Evolutionary conservation across 2,329 filamentous ascomycete species (phyloP).

Genomic region (Paraconiothyrium brasiliense): DNA sequence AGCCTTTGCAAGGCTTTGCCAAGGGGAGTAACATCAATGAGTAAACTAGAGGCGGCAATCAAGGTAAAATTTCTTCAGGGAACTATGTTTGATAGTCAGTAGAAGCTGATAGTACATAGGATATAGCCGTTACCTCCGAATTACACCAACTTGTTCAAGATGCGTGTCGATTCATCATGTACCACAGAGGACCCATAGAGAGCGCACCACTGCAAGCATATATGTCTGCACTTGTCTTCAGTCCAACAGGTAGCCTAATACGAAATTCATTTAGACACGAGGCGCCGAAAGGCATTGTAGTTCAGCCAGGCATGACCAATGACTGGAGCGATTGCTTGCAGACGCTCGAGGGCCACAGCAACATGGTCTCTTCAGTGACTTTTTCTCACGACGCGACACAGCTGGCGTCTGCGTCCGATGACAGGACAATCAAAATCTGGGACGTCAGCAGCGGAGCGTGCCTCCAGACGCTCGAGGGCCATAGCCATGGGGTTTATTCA

Average conservation of each 20-base stretch:
- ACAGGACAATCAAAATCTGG: background rate
- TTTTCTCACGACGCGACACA: constrained; percentile 14
- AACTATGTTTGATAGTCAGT: background rate
- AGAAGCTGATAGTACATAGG: too few relatives aligned
- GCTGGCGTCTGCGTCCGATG: background rate
- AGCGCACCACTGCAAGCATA: background rate
- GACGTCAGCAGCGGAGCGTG: constrained; percentile 18
- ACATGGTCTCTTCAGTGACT: constrained; percentile 63
- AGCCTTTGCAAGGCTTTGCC: constrained; percentile 1
- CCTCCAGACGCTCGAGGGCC: constrained; percentile 28
- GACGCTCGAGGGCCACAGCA: constrained; percentile 24
- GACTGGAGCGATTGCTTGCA: constrained; percentile 25
- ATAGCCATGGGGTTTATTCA: constrained; percentile 48
- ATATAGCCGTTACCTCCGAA: too few relatives aligned
- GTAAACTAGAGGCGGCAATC: background rate
- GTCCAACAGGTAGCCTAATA: constrained; percentile 22
- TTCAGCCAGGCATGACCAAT: constrained; percentile 19
- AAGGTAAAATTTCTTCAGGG: background rate
- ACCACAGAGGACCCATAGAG: background rate
- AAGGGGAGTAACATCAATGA: background rate
- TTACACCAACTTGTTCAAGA: background rate
- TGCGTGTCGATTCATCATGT: background rate
- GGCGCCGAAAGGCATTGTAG: constrained; percentile 14
- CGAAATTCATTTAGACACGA: constrained; percentile 7
- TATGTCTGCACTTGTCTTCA: constrained; percentile 23